Evolutionary conservation across 2,329 filamentous ascomycete genomes (phyloP).

Genomic region (Gremmenia infestans): DNA sequence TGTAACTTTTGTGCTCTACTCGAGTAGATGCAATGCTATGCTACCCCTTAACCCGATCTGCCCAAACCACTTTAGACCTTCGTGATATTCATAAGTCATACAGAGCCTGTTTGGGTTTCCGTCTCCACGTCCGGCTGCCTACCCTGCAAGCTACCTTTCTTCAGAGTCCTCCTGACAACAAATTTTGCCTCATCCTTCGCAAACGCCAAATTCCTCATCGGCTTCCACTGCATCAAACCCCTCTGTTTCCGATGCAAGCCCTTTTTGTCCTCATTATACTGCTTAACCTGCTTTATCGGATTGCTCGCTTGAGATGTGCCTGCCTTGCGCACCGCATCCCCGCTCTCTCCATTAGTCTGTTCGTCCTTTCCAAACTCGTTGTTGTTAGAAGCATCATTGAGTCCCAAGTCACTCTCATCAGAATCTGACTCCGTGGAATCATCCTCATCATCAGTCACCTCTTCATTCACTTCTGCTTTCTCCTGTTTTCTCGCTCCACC

Average conservation of each 20-base stretch:
- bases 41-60: not conserved
- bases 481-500: constrained; percentile 1
- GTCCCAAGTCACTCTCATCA: constrained; percentile 45
- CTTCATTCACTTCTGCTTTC: constrained; percentile 12
- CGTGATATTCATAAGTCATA: too few species aligned
- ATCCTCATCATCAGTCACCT: constrained; percentile 21
- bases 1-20: too few species aligned
- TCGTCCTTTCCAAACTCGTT: not conserved
- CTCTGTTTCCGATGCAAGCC: constrained; percentile 80
- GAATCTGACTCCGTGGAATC: constrained; percentile 17
- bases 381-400: constrained; percentile 46
- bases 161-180: constrained; percentile 69
- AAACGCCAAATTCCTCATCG: constrained; percentile 79
- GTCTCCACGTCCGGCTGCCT: constrained; percentile 60
- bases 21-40: too few species aligned
- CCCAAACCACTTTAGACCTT: too few species aligned
- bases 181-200: constrained; percentile 83
- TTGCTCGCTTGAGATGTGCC: constrained; percentile 37
- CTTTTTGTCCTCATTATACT: constrained; percentile 63
- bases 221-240: constrained; percentile 93
- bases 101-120: constrained; percentile 18
- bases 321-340: not conserved
- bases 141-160: constrained; percentile 71
- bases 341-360: not conserved
- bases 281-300: constrained; percentile 52